These are phyloP conservation scores for Phytophthora fragariaefolia DNA, from an alignment of 352 stramenopile species.

Conservation along the genomic window DNA sequence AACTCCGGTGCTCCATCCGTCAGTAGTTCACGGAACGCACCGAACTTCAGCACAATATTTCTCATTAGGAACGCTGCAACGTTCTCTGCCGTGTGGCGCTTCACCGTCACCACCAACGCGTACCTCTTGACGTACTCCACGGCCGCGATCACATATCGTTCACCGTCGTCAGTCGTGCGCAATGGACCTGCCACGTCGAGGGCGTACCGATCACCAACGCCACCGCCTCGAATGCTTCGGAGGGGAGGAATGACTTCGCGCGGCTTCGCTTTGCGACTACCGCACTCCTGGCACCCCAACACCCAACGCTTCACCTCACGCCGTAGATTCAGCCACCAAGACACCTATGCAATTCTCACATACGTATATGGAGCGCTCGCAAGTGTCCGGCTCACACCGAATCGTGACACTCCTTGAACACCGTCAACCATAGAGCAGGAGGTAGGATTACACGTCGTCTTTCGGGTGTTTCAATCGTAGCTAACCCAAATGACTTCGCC, in stretches of 20 bases:
- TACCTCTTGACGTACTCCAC: not conserved
- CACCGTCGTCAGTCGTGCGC: not conserved
- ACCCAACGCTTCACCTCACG: not conserved
- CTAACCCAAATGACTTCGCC: not conserved
- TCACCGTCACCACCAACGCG: not conserved
- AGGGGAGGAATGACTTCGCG: not conserved
- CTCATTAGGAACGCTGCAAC: not conserved
- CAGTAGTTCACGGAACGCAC: too few species aligned
- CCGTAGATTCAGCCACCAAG: not conserved
- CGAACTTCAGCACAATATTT: too few species aligned
- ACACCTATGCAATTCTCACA: not conserved
- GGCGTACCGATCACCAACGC: not conserved
- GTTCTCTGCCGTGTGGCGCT: not conserved
- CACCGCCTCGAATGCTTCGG: not conserved
- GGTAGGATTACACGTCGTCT: not conserved
- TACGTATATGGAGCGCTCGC: not conserved
- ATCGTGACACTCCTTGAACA: not conserved
- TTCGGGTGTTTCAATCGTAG: not conserved
- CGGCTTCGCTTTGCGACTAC: not conserved
- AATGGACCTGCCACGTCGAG: not conserved
- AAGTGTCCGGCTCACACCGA: not conserved
- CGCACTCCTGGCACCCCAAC: too few species aligned
- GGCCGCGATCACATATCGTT: too few species aligned
- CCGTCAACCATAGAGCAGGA: not conserved
- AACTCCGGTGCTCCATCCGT: too few species aligned